Evolutionary conservation across 306 rosid species (phyloP).

Genomic region (Abrus precatorius): DNA sequence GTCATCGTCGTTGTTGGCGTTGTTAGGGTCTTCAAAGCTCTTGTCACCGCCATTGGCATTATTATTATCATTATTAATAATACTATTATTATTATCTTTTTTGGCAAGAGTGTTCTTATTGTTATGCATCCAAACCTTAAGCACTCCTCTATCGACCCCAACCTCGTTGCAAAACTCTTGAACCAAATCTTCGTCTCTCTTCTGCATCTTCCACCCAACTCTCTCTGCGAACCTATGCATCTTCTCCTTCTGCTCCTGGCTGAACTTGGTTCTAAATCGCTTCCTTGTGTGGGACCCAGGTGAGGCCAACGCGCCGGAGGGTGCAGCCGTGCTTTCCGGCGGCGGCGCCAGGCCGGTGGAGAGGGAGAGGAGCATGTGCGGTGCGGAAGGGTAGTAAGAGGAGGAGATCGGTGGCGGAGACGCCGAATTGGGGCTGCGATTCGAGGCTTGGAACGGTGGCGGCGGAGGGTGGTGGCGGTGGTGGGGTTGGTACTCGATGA

Average conservation of each 20-base stretch:
- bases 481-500: constrained; percentile 88
- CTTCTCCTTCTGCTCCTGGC: constrained; percentile 88
- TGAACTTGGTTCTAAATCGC: constrained; percentile 83
- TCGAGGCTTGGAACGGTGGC: constrained; percentile 40
- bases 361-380: constrained; percentile 91
- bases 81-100: constrained; percentile 44
- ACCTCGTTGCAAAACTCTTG: constrained; percentile 71
- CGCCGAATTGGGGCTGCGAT: constrained; percentile 81
- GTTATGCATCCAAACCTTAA: constrained; percentile 99
- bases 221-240: constrained; percentile 85
- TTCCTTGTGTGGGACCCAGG: constrained; percentile 52
- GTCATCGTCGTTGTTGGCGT: neutral
- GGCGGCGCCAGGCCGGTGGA: constrained; percentile 59
- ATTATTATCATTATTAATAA: neutral
- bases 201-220: constrained; percentile 97
- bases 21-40: constrained; percentile 45
- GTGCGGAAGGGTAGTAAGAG: constrained; percentile 93
- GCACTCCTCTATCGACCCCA: constrained; percentile 77
- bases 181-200: constrained; percentile 71
- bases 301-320: neutral
- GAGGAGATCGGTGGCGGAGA: constrained; percentile 99
- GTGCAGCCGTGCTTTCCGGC: constrained; percentile 56
- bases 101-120: constrained; percentile 76
- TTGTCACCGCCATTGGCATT: constrained; percentile 24
- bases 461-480: constrained; percentile 80